A percentile compares a stretch with the other conserved stretches of the same genome.
These are phyloP conservation scores for Agaricus subrufescens DNA, from an alignment of 768 basidiomycete genomes.

Conservation along the genomic window DNA sequence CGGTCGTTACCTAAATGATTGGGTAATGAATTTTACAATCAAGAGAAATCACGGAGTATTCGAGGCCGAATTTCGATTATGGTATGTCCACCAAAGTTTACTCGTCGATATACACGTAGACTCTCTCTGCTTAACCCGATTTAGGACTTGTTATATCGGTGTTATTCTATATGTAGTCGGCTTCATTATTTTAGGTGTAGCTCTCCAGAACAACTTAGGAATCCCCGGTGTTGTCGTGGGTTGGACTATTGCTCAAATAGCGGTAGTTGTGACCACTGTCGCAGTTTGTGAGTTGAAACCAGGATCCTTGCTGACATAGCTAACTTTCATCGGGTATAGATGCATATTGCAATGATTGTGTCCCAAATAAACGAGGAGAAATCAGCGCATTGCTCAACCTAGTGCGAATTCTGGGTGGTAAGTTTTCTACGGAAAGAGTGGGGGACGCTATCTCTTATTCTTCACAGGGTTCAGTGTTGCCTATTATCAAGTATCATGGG, in stretches of 20 bases:
- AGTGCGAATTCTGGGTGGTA: conserved; percentile 47
- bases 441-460: background rate
- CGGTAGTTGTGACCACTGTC: conserved; percentile 57
- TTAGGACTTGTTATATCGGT: conserved; percentile 58
- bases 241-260: conserved; percentile 59
- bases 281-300: conserved; percentile 45
- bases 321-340: conserved; percentile 14
- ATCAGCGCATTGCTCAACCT: conserved; percentile 59
- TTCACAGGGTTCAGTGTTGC: conserved; percentile 52
- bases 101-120: background rate
- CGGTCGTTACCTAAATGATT: conserved; percentile 52
- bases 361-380: conserved; percentile 39
- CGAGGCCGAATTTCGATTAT: conserved; percentile 56
- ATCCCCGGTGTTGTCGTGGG: conserved; percentile 57
- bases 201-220: conserved; percentile 47
- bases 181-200: conserved; percentile 52
- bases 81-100: conserved; percentile 28
- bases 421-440: background rate
- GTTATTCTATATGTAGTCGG: conserved; percentile 58
- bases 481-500: conserved; percentile 67
- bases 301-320: conserved; percentile 20
- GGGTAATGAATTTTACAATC: conserved; percentile 41
- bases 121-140: background rate
- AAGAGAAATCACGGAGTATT: conserved; percentile 52
- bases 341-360: conserved; percentile 18